Evolutionary conservation across 1,284 basidiomycete species (phyloP).

Genomic region (Psilocybe mexicana): DNA sequence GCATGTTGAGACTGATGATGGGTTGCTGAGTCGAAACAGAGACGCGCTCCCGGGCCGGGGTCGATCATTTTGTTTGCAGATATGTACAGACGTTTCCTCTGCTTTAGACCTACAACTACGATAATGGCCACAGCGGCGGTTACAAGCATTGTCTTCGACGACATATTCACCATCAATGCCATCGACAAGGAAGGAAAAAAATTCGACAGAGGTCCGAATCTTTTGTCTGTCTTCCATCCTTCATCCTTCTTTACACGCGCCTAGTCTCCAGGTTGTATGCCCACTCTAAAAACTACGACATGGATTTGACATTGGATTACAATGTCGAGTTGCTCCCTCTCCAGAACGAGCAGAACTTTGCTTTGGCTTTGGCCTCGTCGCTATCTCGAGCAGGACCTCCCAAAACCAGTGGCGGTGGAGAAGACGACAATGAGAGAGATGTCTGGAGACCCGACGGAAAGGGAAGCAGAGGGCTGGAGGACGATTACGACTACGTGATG

Average conservation of each 20-base stretch:
- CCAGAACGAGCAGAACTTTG: slow-evolving; percentile 69
- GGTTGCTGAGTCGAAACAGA: neutral
- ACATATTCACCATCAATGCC: slow-evolving; percentile 82
- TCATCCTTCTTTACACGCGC: slow-evolving; percentile 14
- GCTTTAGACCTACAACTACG: slow-evolving; percentile 5
- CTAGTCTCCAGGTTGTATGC: slow-evolving; percentile 86
- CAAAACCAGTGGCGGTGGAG: slow-evolving; percentile 42
- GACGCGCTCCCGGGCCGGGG: neutral
- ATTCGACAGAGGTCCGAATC: slow-evolving; percentile 84
- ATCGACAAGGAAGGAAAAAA: slow-evolving; percentile 96
- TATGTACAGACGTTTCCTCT: neutral
- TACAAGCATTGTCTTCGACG: slow-evolving; percentile 84
- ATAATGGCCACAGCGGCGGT: slow-evolving; percentile 66
- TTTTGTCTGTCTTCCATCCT: slow-evolving; percentile 4
- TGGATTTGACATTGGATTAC: slow-evolving; percentile 90
- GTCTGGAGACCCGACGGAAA: slow-evolving; percentile 90
- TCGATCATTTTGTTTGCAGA: slow-evolving; percentile 1
- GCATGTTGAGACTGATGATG: slow-evolving; percentile 1
- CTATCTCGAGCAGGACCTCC: slow-evolving; percentile 65
- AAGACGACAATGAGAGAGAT: slow-evolving; percentile 62
- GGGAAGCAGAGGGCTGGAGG: slow-evolving; percentile 84
- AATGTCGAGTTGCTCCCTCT: slow-evolving; percentile 88
- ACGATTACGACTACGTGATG: slow-evolving; percentile 99
- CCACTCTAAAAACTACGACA: slow-evolving; percentile 84
- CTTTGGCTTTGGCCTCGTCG: slow-evolving; percentile 85